These are phyloP conservation scores for Arctium lappa DNA, from an alignment of 129 eudicot genomes.

Conservation along the genomic window DNA sequence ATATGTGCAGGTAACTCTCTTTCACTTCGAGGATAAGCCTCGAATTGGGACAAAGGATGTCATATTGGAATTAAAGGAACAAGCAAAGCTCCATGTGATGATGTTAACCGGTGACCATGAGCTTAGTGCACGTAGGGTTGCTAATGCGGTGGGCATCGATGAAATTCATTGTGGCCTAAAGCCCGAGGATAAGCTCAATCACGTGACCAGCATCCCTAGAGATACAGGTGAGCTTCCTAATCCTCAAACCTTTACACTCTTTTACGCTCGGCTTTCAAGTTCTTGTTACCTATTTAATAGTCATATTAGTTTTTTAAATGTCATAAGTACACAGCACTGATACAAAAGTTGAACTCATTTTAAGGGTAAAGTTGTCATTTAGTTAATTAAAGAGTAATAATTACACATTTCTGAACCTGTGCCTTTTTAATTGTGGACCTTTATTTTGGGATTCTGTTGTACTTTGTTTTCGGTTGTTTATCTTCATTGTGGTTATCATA, in stretches of 20 bases:
- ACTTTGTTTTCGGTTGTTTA: too few species aligned
- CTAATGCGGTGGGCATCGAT: slow-evolving; percentile 81
- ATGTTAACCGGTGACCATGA: slow-evolving; percentile 99
- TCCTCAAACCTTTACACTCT: neutral
- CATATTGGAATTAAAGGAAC: slow-evolving; percentile 54
- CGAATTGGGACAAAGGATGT: slow-evolving; percentile 74
- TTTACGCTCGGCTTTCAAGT: too few species aligned
- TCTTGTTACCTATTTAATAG: too few species aligned
- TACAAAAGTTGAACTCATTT: too few species aligned
- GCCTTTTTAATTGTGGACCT: too few species aligned
- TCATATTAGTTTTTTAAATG: too few species aligned
- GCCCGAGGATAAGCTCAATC: slow-evolving; percentile 97
- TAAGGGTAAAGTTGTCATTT: neutral
- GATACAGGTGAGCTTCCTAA: slow-evolving; percentile 56
- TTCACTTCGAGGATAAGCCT: slow-evolving; percentile 92
- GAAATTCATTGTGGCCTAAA: slow-evolving; percentile 82
- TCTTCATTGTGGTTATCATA: too few species aligned
- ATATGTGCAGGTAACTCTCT: slow-evolving; percentile 68
- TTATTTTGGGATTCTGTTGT: too few species aligned
- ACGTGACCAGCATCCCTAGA: slow-evolving; percentile 78
- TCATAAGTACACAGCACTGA: too few species aligned
- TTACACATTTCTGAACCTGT: too few species aligned
- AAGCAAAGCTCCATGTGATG: slow-evolving; percentile 81
- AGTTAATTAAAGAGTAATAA: neutral
- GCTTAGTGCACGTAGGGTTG: slow-evolving; percentile 89